Percentiles rank a stretch among this genome's conserved stretches.
These are phyloP conservation scores for Penicillium maclennaniae DNA, from an alignment of 495 filamentous ascomycete species.

Conservation along the genomic window DNA sequence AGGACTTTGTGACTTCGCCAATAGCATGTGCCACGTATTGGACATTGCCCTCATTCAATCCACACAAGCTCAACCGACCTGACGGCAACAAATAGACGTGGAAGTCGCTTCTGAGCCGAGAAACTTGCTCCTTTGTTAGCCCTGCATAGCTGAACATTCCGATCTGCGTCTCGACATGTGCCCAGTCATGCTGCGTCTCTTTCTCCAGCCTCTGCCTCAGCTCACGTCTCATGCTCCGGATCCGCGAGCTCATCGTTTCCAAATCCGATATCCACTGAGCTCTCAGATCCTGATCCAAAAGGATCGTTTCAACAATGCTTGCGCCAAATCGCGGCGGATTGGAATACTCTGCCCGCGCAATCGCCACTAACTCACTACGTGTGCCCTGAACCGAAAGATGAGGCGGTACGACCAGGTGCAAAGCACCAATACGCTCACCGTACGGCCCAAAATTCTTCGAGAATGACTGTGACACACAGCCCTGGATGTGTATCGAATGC, in stretches of 20 bases:
- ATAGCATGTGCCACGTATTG: constrained; percentile 25
- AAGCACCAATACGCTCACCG: constrained; percentile 33
- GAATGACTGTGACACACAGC: constrained; percentile 32
- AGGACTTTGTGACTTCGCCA: constrained; percentile 5
- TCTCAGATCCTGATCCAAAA: constrained; percentile 16
- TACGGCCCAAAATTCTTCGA: constrained; percentile 46
- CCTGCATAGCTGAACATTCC: constrained; percentile 36
- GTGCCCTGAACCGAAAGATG: constrained; percentile 7
- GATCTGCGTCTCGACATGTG: constrained; percentile 26
- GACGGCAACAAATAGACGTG: constrained; percentile 29
- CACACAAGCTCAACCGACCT: constrained; percentile 18
- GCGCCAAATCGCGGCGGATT: constrained; percentile 32
- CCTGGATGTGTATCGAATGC: constrained; percentile 3
- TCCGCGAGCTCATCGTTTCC: constrained; percentile 30
- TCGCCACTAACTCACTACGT: constrained; percentile 6
- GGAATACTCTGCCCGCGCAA: constrained; percentile 28
- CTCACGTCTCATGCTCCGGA: constrained; percentile 20
- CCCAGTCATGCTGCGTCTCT: constrained; percentile 26
- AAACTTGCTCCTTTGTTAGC: constrained; percentile 19
- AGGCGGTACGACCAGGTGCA: constrained; percentile 22
- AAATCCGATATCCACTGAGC: constrained; percentile 36
- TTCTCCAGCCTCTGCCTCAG: constrained; percentile 19
- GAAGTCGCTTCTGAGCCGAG: constrained; percentile 18
- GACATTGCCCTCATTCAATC: constrained; percentile 31
- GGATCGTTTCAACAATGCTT: constrained; percentile 28